Evolutionary conservation across 2,329 filamentous ascomycete species (phyloP), one percentile per base, ranked within the genome.

Genomic region (Pseudogymnoascus sp.): DNA sequence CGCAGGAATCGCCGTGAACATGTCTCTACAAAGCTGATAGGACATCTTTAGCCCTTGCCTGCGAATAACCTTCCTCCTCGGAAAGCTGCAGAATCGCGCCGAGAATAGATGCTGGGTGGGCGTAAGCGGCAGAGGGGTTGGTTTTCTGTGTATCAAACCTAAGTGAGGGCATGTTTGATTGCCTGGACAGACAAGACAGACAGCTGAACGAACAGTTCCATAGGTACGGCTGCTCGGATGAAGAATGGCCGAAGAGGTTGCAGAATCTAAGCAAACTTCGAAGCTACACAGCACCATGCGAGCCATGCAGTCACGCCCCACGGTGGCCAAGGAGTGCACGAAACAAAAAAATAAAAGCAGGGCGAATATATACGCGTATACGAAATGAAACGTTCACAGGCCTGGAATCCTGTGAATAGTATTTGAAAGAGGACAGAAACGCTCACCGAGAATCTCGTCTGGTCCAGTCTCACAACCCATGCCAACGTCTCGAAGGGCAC

Each of bases 351-450:
- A 15, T 17, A 55, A 55, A 51, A 55, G 27, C 27, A 55, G 27
- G 44, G 44, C 44, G 44, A 55, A 55, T 27, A 55, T 8, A 9
- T 31, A 8, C 17, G 44, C n/a, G 27, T 55, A 55, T 55, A 55
- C 44, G 27, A 55, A 55, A 55, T 8, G 27, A 55, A 33, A 7
- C 12, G 15, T 12, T n/a, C 44, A 33, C 12, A 55, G 44, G 44
- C 44, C 29, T 55, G 9, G 44, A 6, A 33, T 9, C 27, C 27
- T 55, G 44, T 55, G 27, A 10, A 33, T 17, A 27, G 44, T 31
- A 55, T 31, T 55, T 55, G 44, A 55, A 55, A 55, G 44, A 55
- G 27, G 44, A 55, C 44, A 55, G 27, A 55, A 55, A 55, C 44
- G 44, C 44, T 55, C 44, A 55, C 44, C 44, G 44, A 55, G 44